Evolutionary conservation across 2,329 filamentous ascomycete genomes (phyloP).

Genomic region (Talaromyces islandicus): DNA sequence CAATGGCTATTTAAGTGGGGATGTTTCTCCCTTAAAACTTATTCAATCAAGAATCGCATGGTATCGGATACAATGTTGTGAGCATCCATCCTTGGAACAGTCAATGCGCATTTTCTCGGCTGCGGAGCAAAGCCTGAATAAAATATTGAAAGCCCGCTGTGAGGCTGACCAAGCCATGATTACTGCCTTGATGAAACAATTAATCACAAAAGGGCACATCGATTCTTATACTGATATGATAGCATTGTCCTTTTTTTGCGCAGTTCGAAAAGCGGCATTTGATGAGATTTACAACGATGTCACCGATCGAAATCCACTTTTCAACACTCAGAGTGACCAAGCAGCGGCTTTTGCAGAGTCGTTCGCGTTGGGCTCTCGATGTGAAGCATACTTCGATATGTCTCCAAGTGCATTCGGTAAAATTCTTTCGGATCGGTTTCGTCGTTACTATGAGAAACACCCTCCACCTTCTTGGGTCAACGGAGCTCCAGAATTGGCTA

Average conservation of each 20-base stretch:
- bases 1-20: constrained; percentile 35
- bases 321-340: constrained; percentile 57
- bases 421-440: constrained; percentile 35
- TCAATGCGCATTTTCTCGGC: constrained; percentile 36
- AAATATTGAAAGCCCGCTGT: constrained; percentile 22
- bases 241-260: constrained; percentile 53
- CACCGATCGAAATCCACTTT: constrained; percentile 56
- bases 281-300: constrained; percentile 60
- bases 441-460: constrained; percentile 40
- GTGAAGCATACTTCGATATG: constrained; percentile 58
- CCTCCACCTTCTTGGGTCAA: constrained; percentile 47
- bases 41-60: constrained; percentile 36
- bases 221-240: constrained; percentile 50
- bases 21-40: constrained; percentile 28
- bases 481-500: constrained; percentile 44
- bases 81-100: constrained; percentile 24
- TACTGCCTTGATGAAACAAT: constrained; percentile 29
- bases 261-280: constrained; percentile 50
- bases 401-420: constrained; percentile 44
- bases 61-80: constrained; percentile 35
- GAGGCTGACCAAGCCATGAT: constrained; percentile 32
- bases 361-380: constrained; percentile 58
- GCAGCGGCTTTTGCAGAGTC: constrained; percentile 59
- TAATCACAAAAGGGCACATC: constrained; percentile 27
- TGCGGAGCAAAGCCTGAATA: constrained; percentile 23